Evolutionary conservation across 495 filamentous ascomycete species (phyloP), one percentile per base, ranked within the genome.

Genomic region (Hypoxylon intermedium): DNA sequence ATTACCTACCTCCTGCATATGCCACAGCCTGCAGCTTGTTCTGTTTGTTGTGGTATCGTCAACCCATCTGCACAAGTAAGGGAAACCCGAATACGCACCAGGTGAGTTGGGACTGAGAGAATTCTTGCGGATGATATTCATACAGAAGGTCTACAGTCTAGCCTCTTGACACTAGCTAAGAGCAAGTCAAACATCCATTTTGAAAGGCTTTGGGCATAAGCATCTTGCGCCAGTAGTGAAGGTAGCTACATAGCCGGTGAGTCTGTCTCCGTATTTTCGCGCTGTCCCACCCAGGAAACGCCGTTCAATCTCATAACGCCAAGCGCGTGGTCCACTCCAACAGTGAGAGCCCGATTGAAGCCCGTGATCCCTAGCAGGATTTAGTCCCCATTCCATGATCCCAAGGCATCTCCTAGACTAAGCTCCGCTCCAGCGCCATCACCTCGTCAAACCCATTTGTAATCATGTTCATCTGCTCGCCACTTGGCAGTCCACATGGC

Each of bases 381-480:
- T 37, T 43, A 21, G 49, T 48, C 60, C 48, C 60, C 53, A 38
- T 19, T 15, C 36, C 36, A 13, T 4, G 36, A 38, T 38, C 36
- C 16, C 36, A 3, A 26, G 24, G 24, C 24, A 7, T 23, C 53
- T 36, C 36, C 42, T 60, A 65, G 34, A 7, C 42, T 36, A 65
- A 34, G 56, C 56, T 65, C 31, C 37, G 50, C 56, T 75, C 73
- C 20, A 74, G 24, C 46, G 68, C 65, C 64, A 75, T 74, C 71
- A 87, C 87, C 53, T 87, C 79, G 37, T 82, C 80, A 75, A 90
- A 80, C 18, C 85, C 81, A 38, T 86, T 80, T 67, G 78, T 80
- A 41, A 90, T 86, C 55, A 81, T 82, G 20, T 79, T 75, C 34
- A 82, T 80, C 18, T 86, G 71, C 12, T 77, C 73, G 69, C 83